Evolutionary conservation across 1,139 yeast species (phyloP).

Genomic region (Debaryomyces sp.): DNA sequence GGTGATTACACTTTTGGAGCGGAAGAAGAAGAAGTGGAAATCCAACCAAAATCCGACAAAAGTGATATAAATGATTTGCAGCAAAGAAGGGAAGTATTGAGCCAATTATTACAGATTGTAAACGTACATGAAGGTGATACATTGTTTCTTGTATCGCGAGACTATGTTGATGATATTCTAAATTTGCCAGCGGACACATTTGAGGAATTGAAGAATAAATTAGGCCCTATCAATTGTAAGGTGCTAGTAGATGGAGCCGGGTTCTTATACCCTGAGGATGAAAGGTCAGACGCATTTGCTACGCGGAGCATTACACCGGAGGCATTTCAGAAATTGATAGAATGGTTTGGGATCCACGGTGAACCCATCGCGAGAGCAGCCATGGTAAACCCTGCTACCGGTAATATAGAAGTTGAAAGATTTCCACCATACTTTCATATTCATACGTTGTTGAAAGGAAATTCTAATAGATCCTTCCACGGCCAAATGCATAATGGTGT

Average conservation of each 20-base stretch:
- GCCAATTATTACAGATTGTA: conserved; percentile 21
- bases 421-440: conserved; percentile 53
- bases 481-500: conserved; percentile 19
- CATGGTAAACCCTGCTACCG: conserved; percentile 38
- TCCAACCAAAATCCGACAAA: neutral
- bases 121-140: conserved; percentile 37
- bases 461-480: conserved; percentile 11
- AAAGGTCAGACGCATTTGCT: conserved; percentile 28
- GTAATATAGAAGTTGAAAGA: conserved; percentile 50
- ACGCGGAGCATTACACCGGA: conserved; percentile 39
- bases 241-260: conserved; percentile 36
- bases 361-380: conserved; percentile 51
- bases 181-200: conserved; percentile 27
- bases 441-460: conserved; percentile 47
- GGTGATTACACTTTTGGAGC: conserved; percentile 5
- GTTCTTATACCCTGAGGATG: conserved; percentile 30
- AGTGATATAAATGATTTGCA: conserved; percentile 13
- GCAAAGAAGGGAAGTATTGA: conserved; percentile 25
- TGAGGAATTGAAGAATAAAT: conserved; percentile 22
- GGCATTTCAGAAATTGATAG: conserved; percentile 44
- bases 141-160: conserved; percentile 39
- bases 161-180: conserved; percentile 31
- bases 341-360: conserved; percentile 58
- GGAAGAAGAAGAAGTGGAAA: neutral
- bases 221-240: conserved; percentile 40